Evolutionary conservation across 2,329 filamentous ascomycete genomes (phyloP).

Genomic region (Colletotrichum ledebouriae): DNA sequence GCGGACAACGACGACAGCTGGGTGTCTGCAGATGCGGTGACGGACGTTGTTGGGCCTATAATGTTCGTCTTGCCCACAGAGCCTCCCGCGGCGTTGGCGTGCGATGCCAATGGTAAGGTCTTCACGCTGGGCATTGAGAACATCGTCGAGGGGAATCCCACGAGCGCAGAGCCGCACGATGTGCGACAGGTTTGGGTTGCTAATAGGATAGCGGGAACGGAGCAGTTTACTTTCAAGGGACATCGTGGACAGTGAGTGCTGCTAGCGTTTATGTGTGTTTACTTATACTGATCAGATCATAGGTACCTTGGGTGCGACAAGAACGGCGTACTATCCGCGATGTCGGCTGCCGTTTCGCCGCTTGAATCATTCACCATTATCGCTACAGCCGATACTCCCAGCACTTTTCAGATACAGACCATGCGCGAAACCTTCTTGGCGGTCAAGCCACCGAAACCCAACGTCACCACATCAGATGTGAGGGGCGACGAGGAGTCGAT

Average conservation of each 20-base stretch:
- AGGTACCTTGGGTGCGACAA: conserved; percentile 91
- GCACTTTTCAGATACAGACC: conserved; percentile 82
- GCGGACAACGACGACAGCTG: conserved; percentile 83
- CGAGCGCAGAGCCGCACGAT: conserved; percentile 94
- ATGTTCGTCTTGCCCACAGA: conserved; percentile 85
- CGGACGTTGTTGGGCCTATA: conserved; percentile 85
- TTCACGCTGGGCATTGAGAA: conserved; percentile 89
- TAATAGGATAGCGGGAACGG: conserved; percentile 84
- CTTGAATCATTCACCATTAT: conserved; percentile 86
- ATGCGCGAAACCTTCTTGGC: conserved; percentile 78
- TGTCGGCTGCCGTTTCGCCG: conserved; percentile 83
- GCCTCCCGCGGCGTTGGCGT: conserved; percentile 80
- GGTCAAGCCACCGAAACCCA: conserved; percentile 66
- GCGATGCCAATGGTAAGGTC: conserved; percentile 87
- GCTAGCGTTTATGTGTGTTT: neutral
- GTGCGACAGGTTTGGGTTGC: conserved; percentile 96
- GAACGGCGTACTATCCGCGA: conserved; percentile 82
- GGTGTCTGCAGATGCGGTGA: conserved; percentile 83
- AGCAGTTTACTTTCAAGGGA: conserved; percentile 87
- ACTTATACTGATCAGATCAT: conserved; percentile 5
- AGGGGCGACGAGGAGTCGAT: conserved; percentile 80
- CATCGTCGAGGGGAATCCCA: conserved; percentile 83
- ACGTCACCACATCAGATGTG: conserved; percentile 70
- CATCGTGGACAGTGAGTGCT: conserved; percentile 81
- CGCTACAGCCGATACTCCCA: conserved; percentile 72